Evolutionary conservation across 2,329 filamentous ascomycete genomes (phyloP).

Genomic region (Chalaropsis ovoidea): DNA sequence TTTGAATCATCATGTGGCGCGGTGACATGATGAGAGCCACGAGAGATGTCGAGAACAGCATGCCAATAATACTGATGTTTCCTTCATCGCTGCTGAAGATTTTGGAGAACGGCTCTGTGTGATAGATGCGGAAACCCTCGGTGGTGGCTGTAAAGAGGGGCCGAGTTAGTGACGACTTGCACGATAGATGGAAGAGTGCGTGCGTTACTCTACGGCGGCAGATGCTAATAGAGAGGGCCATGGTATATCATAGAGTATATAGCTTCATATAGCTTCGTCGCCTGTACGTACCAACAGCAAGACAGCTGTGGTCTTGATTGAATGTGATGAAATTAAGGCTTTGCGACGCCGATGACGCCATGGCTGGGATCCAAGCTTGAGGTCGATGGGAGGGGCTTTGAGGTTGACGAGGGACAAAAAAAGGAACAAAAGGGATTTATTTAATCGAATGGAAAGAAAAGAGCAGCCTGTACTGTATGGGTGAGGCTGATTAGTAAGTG

Average conservation of each 20-base stretch:
- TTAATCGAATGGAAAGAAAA: background rate
- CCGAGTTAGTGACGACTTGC: background rate
- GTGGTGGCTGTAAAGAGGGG: slow-evolving; percentile 56
- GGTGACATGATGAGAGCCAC: slow-evolving; percentile 90
- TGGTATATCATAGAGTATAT: background rate
- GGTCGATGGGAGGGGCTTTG: background rate
- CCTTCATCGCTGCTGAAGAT: slow-evolving; percentile 90
- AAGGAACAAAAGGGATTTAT: background rate
- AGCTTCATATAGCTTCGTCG: background rate
- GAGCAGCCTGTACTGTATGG: background rate
- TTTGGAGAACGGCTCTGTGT: slow-evolving; percentile 90
- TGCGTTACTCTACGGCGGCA: background rate
- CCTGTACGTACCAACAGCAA: slow-evolving; percentile 71
- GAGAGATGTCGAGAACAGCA: slow-evolving; percentile 96
- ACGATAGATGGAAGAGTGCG: background rate
- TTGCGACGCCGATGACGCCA: slow-evolving; percentile 42
- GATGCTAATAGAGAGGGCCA: background rate
- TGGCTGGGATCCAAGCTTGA: slow-evolving; percentile 4
- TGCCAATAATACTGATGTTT: slow-evolving; percentile 92
- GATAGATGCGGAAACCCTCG: slow-evolving; percentile 91
- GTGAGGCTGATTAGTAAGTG: background rate
- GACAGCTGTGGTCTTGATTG: slow-evolving; percentile 96
- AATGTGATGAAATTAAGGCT: slow-evolving; percentile 96
- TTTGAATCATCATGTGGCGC: slow-evolving; percentile 86
- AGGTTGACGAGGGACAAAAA: background rate